Evolutionary conservation across 169 alveolate species (phyloP).

Genomic region (Cyclospora cayetanensis): DNA sequence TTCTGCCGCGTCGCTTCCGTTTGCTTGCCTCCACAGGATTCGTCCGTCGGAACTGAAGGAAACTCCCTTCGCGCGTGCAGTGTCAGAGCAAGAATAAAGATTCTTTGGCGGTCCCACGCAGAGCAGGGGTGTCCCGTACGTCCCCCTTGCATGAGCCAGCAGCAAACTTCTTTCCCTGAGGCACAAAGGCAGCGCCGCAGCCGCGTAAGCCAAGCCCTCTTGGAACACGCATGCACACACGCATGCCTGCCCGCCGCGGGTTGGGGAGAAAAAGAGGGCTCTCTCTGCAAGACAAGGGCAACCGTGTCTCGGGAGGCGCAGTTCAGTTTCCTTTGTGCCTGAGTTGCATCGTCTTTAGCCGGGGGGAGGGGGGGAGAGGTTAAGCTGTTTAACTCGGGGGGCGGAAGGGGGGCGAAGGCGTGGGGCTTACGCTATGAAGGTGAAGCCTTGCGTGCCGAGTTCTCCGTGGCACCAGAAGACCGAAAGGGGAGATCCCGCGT

Average conservation of each 20-base stretch:
- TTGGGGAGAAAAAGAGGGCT: neutral
- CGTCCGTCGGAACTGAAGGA: neutral
- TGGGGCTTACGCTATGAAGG: neutral
- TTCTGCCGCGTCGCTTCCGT: neutral
- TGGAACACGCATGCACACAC: too few relatives aligned
- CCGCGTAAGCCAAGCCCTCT: neutral
- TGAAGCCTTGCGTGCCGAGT: conserved; percentile 9
- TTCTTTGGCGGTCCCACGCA: neutral
- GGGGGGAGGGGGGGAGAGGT: neutral
- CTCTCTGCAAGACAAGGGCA: too few relatives aligned
- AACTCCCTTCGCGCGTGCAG: neutral
- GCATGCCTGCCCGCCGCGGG: neutral
- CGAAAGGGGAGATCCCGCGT: neutral
- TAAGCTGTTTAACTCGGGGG: too few relatives aligned
- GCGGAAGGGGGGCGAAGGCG: neutral
- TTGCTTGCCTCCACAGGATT: neutral
- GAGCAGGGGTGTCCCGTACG: neutral
- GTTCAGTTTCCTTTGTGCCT: too few relatives aligned
- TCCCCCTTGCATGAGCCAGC: neutral
- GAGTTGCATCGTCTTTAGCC: too few relatives aligned
- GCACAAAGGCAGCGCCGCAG: neutral
- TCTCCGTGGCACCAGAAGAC: conserved; percentile 22
- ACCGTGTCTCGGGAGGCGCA: too few relatives aligned
- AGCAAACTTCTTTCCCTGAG: neutral
- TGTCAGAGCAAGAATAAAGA: neutral